A percentile compares a stretch with the other conserved stretches of the same genome.
phyloP scores from a whole-genome alignment of 2,329 filamentous ascomycete species.

The Coniella vitis region DNA sequence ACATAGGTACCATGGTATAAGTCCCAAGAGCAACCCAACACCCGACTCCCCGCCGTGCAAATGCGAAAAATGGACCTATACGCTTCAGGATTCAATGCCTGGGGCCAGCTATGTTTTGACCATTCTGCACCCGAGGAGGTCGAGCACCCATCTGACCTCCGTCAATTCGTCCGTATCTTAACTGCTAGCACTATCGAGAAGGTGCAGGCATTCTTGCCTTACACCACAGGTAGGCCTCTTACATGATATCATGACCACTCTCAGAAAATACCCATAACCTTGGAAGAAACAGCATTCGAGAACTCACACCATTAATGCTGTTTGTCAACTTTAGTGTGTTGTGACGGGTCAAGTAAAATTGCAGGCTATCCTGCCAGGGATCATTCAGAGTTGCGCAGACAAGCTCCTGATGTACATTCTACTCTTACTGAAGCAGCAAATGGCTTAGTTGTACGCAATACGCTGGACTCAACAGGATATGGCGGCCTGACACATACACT shows the following conservation, averaged over 20 bases:
- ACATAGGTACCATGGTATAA: too few species aligned
- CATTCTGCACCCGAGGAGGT: not conserved
- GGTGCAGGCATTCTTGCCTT: constrained; percentile 32
- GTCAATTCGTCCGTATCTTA: constrained; percentile 37
- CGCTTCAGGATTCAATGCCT: constrained; percentile 52
- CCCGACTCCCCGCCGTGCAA: too few species aligned
- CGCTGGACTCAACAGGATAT: not conserved
- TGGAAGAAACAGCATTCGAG: too few species aligned
- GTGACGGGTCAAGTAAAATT: not conserved
- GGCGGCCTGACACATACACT: not conserved
- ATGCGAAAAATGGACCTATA: constrained; percentile 40
- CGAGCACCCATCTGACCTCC: constrained; percentile 39
- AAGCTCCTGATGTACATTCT: constrained; percentile 4
- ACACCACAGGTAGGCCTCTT: constrained; percentile 37
- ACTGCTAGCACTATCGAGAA: constrained; percentile 27
- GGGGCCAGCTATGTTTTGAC: constrained; percentile 43
- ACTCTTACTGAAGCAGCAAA: constrained; percentile 23
- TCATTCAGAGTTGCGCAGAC: constrained; percentile 6
- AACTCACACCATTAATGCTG: too few species aligned
- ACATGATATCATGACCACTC: constrained; percentile 16
- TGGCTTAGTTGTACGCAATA: constrained; percentile 24
- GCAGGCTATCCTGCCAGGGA: constrained; percentile 18
- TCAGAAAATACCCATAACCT: not conserved
- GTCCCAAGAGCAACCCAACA: too few species aligned
- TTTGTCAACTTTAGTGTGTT: not conserved